phyloP scores from a whole-genome alignment of 2,329 filamentous ascomycete species.

The Thelonectria rubi region DNA sequence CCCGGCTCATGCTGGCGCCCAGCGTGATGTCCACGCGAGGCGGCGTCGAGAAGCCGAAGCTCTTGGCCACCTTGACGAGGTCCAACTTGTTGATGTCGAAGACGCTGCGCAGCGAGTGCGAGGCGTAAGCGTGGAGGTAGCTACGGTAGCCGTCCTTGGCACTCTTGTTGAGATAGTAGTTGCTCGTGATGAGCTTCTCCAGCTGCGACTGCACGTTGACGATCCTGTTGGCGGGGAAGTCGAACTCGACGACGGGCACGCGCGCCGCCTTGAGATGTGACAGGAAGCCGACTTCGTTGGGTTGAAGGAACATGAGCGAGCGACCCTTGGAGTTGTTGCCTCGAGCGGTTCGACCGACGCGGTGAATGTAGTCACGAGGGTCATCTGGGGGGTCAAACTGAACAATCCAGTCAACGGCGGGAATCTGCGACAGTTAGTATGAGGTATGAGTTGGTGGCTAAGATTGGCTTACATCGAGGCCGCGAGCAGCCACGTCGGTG shows the following conservation, averaged over 20 bases:
- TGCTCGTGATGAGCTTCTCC: slow-evolving; percentile 91
- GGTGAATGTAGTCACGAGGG: slow-evolving; percentile 91
- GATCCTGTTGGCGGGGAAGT: slow-evolving; percentile 92
- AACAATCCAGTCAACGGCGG: slow-evolving; percentile 94
- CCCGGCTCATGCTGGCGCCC: slow-evolving; percentile 80
- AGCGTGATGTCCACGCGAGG: slow-evolving; percentile 84
- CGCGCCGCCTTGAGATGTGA: slow-evolving; percentile 89
- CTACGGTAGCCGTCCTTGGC: slow-evolving; percentile 82
- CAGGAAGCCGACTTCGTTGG: slow-evolving; percentile 90
- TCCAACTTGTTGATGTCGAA: slow-evolving; percentile 89
- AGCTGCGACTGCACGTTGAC: slow-evolving; percentile 90
- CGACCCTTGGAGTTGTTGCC: slow-evolving; percentile 85
- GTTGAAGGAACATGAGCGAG: slow-evolving; percentile 92
- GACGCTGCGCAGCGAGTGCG: slow-evolving; percentile 64
- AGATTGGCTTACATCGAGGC: slow-evolving; percentile 74
- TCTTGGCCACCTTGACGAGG: slow-evolving; percentile 83
- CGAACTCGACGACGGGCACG: slow-evolving; percentile 95
- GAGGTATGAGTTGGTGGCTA: not conserved
- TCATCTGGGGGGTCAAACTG: slow-evolving; percentile 96
- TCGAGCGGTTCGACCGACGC: slow-evolving; percentile 92
- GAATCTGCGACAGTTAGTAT: slow-evolving; percentile 66
- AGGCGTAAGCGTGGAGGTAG: slow-evolving; percentile 95
- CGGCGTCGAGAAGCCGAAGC: slow-evolving; percentile 81
- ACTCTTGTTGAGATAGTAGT: slow-evolving; percentile 95
- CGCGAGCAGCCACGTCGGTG: slow-evolving; percentile 94